A percentile compares a stretch with the other conserved stretches of the same genome.
Conservation (phyloP, 1,139 yeast genomes). For the Hansenula sp. region DNA sequence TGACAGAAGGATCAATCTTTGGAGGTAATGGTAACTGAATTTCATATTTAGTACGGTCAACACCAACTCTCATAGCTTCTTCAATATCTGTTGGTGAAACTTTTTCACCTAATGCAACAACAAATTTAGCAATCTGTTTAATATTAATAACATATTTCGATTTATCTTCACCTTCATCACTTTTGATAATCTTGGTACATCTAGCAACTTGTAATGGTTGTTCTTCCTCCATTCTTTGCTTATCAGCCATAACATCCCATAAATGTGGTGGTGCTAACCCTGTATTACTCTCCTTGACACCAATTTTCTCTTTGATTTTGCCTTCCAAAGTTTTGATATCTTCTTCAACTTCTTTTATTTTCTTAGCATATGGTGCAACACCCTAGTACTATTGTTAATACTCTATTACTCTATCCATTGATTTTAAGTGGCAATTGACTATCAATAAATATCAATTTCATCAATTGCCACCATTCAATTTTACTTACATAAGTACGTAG, state of each 20-base stretch:
- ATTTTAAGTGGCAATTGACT: neutral
- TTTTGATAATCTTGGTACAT: slow-evolving; percentile 93
- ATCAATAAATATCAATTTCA: neutral
- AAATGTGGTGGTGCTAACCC: slow-evolving; percentile 93
- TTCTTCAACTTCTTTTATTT: slow-evolving; percentile 76
- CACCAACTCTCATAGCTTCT: slow-evolving; percentile 99
- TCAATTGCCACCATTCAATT: slow-evolving; percentile 11
- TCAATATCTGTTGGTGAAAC: slow-evolving; percentile 98
- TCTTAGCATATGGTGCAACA: slow-evolving; percentile 89
- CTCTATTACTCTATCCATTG: neutral
- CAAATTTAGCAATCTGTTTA: slow-evolving; percentile 97
- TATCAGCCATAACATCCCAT: slow-evolving; percentile 98
- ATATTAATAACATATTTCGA: slow-evolving; percentile 92
- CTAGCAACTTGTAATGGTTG: slow-evolving; percentile 98
- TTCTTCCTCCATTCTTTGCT: slow-evolving; percentile 87
- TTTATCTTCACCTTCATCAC: slow-evolving; percentile 69
- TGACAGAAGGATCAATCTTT: slow-evolving; percentile 92
- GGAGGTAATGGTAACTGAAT: slow-evolving; percentile 97
- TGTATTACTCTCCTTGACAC: slow-evolving; percentile 91
- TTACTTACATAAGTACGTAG: slow-evolving; percentile 71
- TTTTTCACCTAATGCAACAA: slow-evolving; percentile 92
- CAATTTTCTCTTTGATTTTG: slow-evolving; percentile 89
- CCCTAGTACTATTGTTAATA: slow-evolving; percentile 42
- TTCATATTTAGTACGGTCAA: slow-evolving; percentile 94
- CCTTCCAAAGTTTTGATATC: slow-evolving; percentile 81